Base-by-base conservation (phyloP, 116 monocot genomes). In the Posidonia oceanica region DNA sequence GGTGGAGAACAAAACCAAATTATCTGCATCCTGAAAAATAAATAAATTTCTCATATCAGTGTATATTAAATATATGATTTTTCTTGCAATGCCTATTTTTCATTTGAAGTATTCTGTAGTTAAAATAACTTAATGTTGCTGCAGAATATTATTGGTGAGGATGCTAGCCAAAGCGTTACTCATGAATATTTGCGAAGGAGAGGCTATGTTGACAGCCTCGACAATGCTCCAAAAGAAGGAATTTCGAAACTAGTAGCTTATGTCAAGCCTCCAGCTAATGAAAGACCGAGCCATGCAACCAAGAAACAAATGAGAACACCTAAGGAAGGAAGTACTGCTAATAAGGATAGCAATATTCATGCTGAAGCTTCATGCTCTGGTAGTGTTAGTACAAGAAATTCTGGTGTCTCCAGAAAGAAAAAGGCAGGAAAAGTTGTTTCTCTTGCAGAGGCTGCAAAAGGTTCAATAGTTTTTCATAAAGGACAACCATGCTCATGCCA, bases 401-500 rank as follows among this genome's bases (percentile, higher is more conserved):
- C 72, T 56, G 59, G 38, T 52, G 66, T 23, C 13, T 44, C 79
- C 16, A 95, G 84, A 62, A 98, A 84, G 81, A 96, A 96, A 61
- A 98, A 84, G 72, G 52, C 72, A 39, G 86, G 79, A 75, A 93
- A 88, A 39, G 72, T 68, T 29, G 84, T 98, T 52, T 87, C 87
- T 72, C 86, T 98, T 55, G 93, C 84, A 64, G 98, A 98, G 39
- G 93, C 88, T 66, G 80, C 81, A 37, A 98, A 88, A 72, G 98
- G 98, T 6, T 85, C 98, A 12, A 52, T 98, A 39, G 88, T 98
- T 36, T 98, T 93, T 79, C 77, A 90, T 72, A 77, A 98, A 72
- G 98, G 98, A 18, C 79, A 86, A 63, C 98, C 98, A 39, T 98
- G 98, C 64, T 80, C 86, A 21, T 98, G 98, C 75, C 98, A 98